phyloP scores from a whole-genome alignment of 2,329 filamentous ascomycete genomes.

The Diaporthe nobilis region DNA sequence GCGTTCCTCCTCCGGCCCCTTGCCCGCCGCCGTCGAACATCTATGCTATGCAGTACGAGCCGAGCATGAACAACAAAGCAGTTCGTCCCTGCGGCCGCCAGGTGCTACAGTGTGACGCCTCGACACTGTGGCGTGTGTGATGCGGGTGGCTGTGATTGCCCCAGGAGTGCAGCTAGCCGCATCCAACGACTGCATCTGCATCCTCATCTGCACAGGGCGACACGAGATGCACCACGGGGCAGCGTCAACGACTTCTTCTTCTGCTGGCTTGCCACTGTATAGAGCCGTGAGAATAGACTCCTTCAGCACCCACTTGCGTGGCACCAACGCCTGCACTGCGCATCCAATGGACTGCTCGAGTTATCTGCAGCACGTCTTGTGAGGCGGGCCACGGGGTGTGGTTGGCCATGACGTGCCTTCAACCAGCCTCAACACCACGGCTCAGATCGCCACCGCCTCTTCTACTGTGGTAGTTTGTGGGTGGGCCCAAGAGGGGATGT shows the following conservation, averaged over 20 bases:
- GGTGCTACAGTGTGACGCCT: constrained; percentile 25
- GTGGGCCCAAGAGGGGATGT: constrained; percentile 28
- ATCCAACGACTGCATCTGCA: constrained; percentile 17
- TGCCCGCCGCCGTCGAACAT: constrained; percentile 13
- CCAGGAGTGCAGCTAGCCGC: constrained; percentile 26
- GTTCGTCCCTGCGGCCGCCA: background rate
- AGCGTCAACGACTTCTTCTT: background rate
- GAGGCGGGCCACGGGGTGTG: background rate
- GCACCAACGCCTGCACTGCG: background rate
- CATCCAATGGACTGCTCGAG: background rate
- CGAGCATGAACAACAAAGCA: background rate
- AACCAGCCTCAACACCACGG: constrained; percentile 37
- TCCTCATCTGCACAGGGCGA: constrained; percentile 14
- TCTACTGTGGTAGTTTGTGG: background rate
- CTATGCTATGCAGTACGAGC: constrained; percentile 29
- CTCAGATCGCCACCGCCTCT: constrained; percentile 29
- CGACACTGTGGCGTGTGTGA: constrained; percentile 21
- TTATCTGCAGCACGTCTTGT: background rate
- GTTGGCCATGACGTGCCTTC: background rate
- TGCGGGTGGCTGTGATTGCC: constrained; percentile 29
- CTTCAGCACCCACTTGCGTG: background rate
- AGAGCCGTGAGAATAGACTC: background rate
- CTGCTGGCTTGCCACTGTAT: constrained; percentile 16
- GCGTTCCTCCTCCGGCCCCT: constrained; percentile 25
- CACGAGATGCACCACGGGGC: constrained; percentile 17